These are phyloP conservation scores for Pestalotiopsis sp. DNA, from an alignment of 2,329 filamentous ascomycete species.

Conservation along the genomic window DNA sequence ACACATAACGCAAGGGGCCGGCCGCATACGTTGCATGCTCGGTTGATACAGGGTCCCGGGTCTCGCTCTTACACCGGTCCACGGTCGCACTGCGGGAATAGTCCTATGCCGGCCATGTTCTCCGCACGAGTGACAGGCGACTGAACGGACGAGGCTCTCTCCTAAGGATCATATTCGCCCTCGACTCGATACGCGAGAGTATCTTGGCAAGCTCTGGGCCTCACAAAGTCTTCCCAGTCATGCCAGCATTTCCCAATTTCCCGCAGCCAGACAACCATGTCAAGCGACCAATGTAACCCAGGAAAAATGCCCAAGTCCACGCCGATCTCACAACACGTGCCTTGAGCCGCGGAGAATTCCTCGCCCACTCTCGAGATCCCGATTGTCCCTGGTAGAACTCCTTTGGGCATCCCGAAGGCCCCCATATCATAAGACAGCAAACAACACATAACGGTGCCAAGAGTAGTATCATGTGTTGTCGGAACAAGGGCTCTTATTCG, in stretches of 20 bases:
- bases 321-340: background rate
- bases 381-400: background rate
- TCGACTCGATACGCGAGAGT: background rate
- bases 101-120: background rate
- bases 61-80: background rate
- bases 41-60: background rate
- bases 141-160: background rate
- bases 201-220: background rate
- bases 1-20: background rate
- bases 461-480: constrained; percentile 1
- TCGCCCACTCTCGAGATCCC: background rate
- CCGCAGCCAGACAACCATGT: background rate
- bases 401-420: background rate
- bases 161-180: background rate
- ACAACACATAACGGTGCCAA: background rate
- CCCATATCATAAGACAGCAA: background rate
- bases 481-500: background rate
- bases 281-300: background rate
- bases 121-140: background rate
- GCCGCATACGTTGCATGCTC: background rate
- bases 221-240: background rate
- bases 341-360: background rate
- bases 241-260: background rate
- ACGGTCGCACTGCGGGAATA: background rate
- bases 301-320: background rate